Evolutionary conservation across 352 stramenopile species (phyloP), one percentile per base, ranked within the genome.

Genomic region (Globisporangium nodosum): DNA sequence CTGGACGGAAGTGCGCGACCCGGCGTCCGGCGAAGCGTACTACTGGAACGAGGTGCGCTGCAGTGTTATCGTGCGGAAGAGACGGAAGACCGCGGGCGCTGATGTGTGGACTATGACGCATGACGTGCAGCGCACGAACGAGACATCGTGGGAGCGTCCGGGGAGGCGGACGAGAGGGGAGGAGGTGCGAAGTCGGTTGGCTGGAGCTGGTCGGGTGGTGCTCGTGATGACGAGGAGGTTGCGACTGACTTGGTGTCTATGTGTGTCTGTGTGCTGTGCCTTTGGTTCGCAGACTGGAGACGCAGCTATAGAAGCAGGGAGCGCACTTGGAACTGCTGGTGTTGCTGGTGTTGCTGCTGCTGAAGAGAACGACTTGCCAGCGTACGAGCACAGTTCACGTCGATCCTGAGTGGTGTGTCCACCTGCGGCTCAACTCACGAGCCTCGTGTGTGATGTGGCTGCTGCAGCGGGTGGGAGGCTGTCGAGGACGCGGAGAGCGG

Each of bases 11-110:
- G 64, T 78, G 0, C 37, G 69, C 16, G 84, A 92, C 54, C 63
- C 77, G 3, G 48, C 47, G 1, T 81, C 70, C 4, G 76, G 81
- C 4, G 76, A 90, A 15, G 61, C 48, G 49, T 94, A 94, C 66
- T 94, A 85, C 59, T 94, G 81, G 80, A 90, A 92, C 49, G 70
- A 94, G 73, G 84, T 90, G 33, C 33, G 57, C 49, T 40, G 18
- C 27, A 31, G 18, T n/a, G 43, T 24, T 39, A 15, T 9, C 27
- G 24, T 59, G 30, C 5, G 31, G 13, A 18, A 21, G 42, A 15
- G 18, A 21, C 5, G 39, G 40, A 48, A 48, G 43, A 48, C 11
- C 0, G 16, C 13, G 40, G 13, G 40, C 4, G 16, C 12, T 33
- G 35, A 27, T 40, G 20, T 51, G n/a, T 16, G 2, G 37, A 1